Percentiles rank a stretch among this genome's conserved stretches.
Evolutionary conservation across 306 rosid genomes (phyloP).

Genomic region (Lagenaria siceraria): DNA sequence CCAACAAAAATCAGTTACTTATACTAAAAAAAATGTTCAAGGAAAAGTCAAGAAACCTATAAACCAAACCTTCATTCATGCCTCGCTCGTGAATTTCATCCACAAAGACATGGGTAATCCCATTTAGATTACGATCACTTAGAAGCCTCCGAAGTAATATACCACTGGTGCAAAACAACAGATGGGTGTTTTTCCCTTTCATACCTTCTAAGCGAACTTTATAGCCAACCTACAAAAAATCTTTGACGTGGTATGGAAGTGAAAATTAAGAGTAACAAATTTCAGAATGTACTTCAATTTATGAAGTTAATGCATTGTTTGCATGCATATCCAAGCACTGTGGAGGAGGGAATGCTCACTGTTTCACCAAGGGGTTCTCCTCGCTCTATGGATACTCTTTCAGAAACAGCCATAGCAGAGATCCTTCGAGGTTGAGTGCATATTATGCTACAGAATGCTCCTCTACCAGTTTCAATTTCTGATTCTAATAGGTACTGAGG

Average conservation of each 20-base stretch:
- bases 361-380: constrained; percentile 52
- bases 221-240: constrained; percentile 64
- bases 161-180: constrained; percentile 49
- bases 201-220: constrained; percentile 54
- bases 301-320: constrained; percentile 7
- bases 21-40: not conserved
- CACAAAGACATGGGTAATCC: constrained; percentile 47
- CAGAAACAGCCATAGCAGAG: constrained; percentile 48
- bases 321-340: constrained; percentile 6
- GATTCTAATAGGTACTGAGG: constrained; percentile 48
- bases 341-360: constrained; percentile 23
- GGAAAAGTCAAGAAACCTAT: not conserved
- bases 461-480: constrained; percentile 52
- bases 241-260: constrained; percentile 63
- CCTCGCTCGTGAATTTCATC: constrained; percentile 61
- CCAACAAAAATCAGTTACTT: not conserved
- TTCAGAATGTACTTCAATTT: constrained; percentile 16
- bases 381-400: constrained; percentile 46
- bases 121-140: constrained; percentile 43
- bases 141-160: constrained; percentile 46
- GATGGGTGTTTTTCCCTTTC: constrained; percentile 51
- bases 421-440: constrained; percentile 51
- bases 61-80: constrained; percentile 45
- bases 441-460: constrained; percentile 47
- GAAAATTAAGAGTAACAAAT: constrained; percentile 37